phyloP scores from a whole-genome alignment of 805 yeast genomes.

The Ogataea haglerorum region DNA sequence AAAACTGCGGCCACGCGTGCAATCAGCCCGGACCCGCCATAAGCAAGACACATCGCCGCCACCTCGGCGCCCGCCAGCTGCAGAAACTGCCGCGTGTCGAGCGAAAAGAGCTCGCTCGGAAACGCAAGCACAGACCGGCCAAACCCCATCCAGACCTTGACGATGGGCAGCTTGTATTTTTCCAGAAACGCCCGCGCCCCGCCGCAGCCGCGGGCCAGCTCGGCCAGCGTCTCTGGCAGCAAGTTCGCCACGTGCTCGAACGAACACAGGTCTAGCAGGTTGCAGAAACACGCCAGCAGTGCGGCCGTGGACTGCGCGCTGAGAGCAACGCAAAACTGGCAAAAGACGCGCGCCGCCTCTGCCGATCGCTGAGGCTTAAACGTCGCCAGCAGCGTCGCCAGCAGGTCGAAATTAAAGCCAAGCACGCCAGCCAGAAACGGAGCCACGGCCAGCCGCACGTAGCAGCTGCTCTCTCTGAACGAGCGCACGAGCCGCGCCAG shows the following conservation, averaged over 20 bases:
- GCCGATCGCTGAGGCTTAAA: conserved; percentile 25
- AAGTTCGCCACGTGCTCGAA: conserved; percentile 33
- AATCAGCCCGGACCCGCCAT: conserved; percentile 19
- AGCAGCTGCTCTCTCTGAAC: conserved; percentile 20
- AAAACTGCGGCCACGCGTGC: conserved; percentile 15
- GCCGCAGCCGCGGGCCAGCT: conserved; percentile 22
- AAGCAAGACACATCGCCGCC: conserved; percentile 36
- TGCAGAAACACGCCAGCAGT: conserved; percentile 36
- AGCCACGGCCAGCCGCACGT: conserved; percentile 24
- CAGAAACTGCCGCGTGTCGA: conserved; percentile 30
- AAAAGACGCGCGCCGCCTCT: conserved; percentile 39
- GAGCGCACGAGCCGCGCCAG: conserved; percentile 1
- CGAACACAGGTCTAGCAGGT: conserved; percentile 39
- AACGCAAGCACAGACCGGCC: conserved; percentile 32
- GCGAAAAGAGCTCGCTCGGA: conserved; percentile 41
- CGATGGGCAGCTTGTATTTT: conserved; percentile 33
- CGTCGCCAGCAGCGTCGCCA: conserved; percentile 28
- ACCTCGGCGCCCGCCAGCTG: conserved; percentile 35
- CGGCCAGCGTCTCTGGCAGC: conserved; percentile 27
- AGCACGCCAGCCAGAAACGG: conserved; percentile 12
- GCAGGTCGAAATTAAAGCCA: conserved; percentile 25
- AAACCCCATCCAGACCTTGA: conserved; percentile 44
- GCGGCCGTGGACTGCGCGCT: conserved; percentile 33
- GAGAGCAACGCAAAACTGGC: conserved; percentile 33
- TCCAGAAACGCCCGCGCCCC: conserved; percentile 28